These are phyloP conservation scores for Hypoxylon perforatum DNA, from an alignment of 495 filamentous ascomycete species.

Conservation along the genomic window DNA sequence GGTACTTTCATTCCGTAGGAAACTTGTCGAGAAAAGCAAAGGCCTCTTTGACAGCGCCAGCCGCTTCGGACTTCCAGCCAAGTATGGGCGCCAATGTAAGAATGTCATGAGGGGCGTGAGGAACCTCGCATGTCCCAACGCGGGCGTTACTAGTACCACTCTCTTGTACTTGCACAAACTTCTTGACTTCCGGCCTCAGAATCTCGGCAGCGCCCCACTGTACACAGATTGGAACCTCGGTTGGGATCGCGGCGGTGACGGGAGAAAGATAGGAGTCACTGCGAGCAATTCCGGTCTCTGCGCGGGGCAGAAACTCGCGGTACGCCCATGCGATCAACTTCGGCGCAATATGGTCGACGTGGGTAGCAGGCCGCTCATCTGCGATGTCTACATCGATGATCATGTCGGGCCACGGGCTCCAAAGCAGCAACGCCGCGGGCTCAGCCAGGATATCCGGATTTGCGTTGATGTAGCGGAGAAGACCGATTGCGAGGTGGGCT, in stretches of 20 bases:
- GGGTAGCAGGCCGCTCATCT: constrained; percentile 8
- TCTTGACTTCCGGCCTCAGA: constrained; percentile 5
- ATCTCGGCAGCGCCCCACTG: constrained; percentile 11
- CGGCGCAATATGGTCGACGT: constrained; percentile 15
- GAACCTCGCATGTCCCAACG: constrained; percentile 1
- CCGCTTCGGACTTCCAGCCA: constrained; percentile 13
- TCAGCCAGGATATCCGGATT: constrained; percentile 19
- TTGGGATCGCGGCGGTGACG: constrained; percentile 2
- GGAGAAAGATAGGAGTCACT: constrained; percentile 10
- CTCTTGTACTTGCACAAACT: constrained; percentile 5
- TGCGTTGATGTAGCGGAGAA: constrained; percentile 51
- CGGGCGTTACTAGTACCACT: background rate
- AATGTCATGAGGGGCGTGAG: constrained; percentile 13
- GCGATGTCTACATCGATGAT: constrained; percentile 19
- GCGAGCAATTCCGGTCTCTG: constrained; percentile 1
- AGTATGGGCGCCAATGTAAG: constrained; percentile 6
- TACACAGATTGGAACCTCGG: constrained; percentile 10
- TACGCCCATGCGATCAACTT: constrained; percentile 14
- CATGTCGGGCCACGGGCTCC: constrained; percentile 40
- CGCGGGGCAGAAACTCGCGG: constrained; percentile 11
- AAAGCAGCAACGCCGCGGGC: constrained; percentile 29
- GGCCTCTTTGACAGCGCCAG: constrained; percentile 5
- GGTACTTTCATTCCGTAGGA: background rate
- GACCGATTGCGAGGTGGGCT: constrained; percentile 39
- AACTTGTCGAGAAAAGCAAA: constrained; percentile 3